Conservation (phyloP, 73 alveolate species). For the Paramecium caudatum region DNA sequence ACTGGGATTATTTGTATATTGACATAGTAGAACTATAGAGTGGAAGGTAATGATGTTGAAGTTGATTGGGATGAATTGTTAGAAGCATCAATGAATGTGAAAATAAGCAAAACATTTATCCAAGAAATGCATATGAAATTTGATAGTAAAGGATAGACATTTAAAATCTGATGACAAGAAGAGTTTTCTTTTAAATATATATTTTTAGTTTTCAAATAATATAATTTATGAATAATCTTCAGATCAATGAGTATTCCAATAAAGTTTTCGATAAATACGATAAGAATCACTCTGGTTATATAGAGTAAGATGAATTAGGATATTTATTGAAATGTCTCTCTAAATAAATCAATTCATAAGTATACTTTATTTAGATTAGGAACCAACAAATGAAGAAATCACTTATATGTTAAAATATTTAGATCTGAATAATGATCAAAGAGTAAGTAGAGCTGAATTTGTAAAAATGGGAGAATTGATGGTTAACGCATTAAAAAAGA, state of each 20-base stretch:
- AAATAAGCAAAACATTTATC: conserved; percentile 51
- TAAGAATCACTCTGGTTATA: neutral
- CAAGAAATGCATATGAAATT: conserved; percentile 54
- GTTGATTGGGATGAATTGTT: conserved; percentile 67
- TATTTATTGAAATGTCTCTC: neutral
- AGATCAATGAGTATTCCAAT: neutral
- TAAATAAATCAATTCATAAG: conserved; percentile 9
- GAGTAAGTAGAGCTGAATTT: neutral
- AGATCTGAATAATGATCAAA: neutral
- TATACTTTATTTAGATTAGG: neutral
- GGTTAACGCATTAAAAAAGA: neutral
- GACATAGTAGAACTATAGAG: conserved; percentile 19
- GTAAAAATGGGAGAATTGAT: conserved; percentile 5
- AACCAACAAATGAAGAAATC: neutral
- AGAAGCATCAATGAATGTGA: conserved; percentile 22
- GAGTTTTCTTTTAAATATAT: too few relatives aligned
- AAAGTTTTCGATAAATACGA: conserved; percentile 35
- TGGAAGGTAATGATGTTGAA: conserved; percentile 10
- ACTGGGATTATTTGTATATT: conserved; percentile 50
- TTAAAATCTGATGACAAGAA: conserved; percentile 48
- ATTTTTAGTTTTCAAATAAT: too few relatives aligned
- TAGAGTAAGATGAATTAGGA: neutral
- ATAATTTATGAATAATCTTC: conserved; percentile 1
- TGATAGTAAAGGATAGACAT: conserved; percentile 34
- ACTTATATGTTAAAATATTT: neutral